A percentile compares a stretch with the other conserved stretches of the same genome.
Conservation (phyloP, 805 yeast species). For the Candida sakaeoensis region DNA sequence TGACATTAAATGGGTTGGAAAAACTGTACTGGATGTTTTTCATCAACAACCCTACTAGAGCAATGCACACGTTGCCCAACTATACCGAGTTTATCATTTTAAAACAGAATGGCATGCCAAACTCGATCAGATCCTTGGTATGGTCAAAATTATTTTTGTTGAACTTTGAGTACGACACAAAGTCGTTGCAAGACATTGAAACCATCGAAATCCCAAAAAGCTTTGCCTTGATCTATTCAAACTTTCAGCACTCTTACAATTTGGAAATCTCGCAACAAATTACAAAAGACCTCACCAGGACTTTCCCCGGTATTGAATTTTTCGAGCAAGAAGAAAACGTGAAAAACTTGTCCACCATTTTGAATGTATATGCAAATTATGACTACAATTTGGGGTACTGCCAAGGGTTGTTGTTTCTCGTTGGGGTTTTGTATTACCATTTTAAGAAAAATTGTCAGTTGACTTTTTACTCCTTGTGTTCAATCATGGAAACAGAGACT, state of each 20-base stretch:
- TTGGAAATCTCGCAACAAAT: constrained; percentile 42
- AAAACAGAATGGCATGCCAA: constrained; percentile 41
- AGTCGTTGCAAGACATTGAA: not conserved
- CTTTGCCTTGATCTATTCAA: constrained; percentile 28
- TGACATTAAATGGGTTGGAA: constrained; percentile 25
- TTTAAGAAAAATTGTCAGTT: constrained; percentile 27
- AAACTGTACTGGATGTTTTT: constrained; percentile 43
- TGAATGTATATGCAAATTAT: constrained; percentile 60
- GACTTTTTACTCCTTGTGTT: constrained; percentile 51
- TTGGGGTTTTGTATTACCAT: constrained; percentile 51
- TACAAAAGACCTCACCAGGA: constrained; percentile 54
- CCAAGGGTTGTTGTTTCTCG: constrained; percentile 62
- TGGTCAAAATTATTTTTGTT: constrained; percentile 42
- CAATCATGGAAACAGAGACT: constrained; percentile 54
- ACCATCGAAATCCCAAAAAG: constrained; percentile 30
- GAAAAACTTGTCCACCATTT: constrained; percentile 46
- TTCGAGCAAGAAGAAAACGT: constrained; percentile 45
- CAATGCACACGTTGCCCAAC: constrained; percentile 45
- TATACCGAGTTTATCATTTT: constrained; percentile 43
- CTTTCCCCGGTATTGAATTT: constrained; percentile 53
- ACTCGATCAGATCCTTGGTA: constrained; percentile 37
- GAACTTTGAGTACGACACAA: constrained; percentile 9
- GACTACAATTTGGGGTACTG: constrained; percentile 67
- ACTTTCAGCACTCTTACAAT: constrained; percentile 42
- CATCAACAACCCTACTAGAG: constrained; percentile 40